Evolutionary conservation across 768 basidiomycete species (phyloP).

Genomic region (Galerina sulciceps): DNA sequence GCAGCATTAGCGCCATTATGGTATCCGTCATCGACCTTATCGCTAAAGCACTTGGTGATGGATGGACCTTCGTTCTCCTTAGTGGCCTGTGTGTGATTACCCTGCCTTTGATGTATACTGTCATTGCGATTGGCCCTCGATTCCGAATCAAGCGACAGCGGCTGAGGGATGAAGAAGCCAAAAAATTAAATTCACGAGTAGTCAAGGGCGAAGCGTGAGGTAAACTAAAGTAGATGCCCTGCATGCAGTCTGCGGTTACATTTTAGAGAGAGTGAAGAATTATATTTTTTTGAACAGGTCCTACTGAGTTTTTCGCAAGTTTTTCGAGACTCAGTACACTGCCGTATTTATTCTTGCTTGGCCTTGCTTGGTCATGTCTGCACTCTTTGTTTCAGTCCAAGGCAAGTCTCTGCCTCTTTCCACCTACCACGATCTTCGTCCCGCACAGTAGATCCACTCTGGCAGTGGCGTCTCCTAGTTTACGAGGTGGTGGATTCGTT

Average conservation of each 20-base stretch:
- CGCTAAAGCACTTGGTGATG: conserved; percentile 57
- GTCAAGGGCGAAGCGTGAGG: not conserved
- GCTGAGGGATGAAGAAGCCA: conserved; percentile 6
- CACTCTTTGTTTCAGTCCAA: too few species aligned
- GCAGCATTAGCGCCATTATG: conserved; percentile 58
- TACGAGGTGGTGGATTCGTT: not conserved
- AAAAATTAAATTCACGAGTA: not conserved
- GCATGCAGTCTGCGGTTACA: not conserved
- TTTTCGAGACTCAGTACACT: not conserved
- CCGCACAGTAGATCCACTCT: not conserved
- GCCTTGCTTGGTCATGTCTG: not conserved
- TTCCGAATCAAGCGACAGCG: conserved; percentile 40
- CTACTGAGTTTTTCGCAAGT: not conserved
- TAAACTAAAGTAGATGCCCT: not conserved
- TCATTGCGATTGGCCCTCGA: conserved; percentile 55
- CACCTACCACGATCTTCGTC: not conserved
- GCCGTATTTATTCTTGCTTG: not conserved
- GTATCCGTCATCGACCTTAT: conserved; percentile 70
- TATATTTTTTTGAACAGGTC: not conserved
- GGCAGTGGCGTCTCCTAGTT: not conserved
- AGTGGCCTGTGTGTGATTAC: conserved; percentile 49
- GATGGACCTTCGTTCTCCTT: conserved; percentile 73
- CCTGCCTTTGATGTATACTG: conserved; percentile 55
- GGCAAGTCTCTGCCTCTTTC: not conserved
- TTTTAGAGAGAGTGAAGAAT: not conserved